Base-by-base conservation (phyloP, 192 early-diverging fungal genomes). In the Martensiomyces pterosporus region DNA sequence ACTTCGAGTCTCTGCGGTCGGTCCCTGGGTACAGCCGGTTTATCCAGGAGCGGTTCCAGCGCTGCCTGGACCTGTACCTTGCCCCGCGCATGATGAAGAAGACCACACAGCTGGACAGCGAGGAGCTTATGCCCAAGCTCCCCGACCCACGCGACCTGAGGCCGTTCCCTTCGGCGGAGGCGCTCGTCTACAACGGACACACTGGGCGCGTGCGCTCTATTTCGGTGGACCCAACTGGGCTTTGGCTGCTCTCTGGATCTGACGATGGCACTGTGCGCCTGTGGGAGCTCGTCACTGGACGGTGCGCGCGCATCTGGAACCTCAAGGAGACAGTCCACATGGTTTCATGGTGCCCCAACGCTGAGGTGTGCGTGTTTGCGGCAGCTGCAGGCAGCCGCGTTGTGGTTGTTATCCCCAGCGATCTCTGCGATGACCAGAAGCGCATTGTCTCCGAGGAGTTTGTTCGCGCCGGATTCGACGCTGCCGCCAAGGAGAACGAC, bases 31-130 rank as follows among this genome's bases (percentile, higher is more conserved):
- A 96, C 60, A 76, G 82, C 17, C 77, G 81, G 22, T 97, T 99
- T 47, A 82, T 97, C 35, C 84, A 97, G 60, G 94, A 99, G 65
- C 80, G 93, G 38, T 99, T 98, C 70, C 84, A 97, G 57, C 79
- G 97, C 52, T 97, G 93, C 63, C 79, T 99, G 55, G 97, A 99
- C 60, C 75, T 99, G 45, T 99, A 99, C 59, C 76, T 99, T 42
- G 91, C 92, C 22, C 97, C 97, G 22, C 89, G 97, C 56, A 77
- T 89, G 40, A 60, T 80, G 37, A 91, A 87, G 67, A 93, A 95
- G 60, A 86, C 83, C 51, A 74, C 91, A 40, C 77, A 94, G 36
- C 82, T 93, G 45, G 87, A 98, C 58, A 85, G 88, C 17, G 94
- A 97, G 61, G 87, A 85, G 27, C 80, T 99, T 29, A 85, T 97